Conservation (phyloP, 345 rosid species). For the Aurinia saxatilis region DNA sequence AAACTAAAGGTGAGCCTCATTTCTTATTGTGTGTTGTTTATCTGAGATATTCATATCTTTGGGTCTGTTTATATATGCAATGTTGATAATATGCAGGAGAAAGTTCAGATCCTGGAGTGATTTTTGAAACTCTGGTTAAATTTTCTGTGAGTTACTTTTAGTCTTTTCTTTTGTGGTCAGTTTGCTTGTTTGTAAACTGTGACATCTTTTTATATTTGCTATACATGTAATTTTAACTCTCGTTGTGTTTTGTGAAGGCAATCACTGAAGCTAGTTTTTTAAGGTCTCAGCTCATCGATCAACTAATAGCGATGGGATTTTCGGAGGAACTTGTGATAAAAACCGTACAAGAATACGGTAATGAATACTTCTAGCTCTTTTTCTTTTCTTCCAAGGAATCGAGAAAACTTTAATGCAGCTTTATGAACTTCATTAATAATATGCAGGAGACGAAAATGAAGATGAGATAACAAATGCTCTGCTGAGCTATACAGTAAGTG, state of each 20-base stretch:
- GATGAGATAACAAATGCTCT: constrained; percentile 5
- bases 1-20: no score
- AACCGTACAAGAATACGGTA: no score
- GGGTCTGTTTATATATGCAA: not conserved
- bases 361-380: not conserved
- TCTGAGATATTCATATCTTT: not conserved
- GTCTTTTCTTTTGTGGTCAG: not conserved
- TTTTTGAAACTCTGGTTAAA: constrained; percentile 9
- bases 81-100: not conserved
- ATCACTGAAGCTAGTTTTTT: not conserved
- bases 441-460: constrained; percentile 14
- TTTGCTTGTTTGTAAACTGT: not conserved
- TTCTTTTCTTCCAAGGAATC: not conserved
- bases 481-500: not conserved
- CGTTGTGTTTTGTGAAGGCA: not conserved
- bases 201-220: not conserved
- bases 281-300: not conserved
- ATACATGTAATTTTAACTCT: not conserved
- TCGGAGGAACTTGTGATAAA: not conserved
- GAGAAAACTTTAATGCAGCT: not conserved
- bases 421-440: not conserved
- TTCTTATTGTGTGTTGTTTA: no score
- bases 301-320: not conserved
- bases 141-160: constrained; percentile 3
- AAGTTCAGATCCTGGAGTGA: not conserved